Evolutionary conservation across 768 basidiomycete species (phyloP), one percentile per base, ranked within the genome.

Genomic region (Terana coerulea): DNA sequence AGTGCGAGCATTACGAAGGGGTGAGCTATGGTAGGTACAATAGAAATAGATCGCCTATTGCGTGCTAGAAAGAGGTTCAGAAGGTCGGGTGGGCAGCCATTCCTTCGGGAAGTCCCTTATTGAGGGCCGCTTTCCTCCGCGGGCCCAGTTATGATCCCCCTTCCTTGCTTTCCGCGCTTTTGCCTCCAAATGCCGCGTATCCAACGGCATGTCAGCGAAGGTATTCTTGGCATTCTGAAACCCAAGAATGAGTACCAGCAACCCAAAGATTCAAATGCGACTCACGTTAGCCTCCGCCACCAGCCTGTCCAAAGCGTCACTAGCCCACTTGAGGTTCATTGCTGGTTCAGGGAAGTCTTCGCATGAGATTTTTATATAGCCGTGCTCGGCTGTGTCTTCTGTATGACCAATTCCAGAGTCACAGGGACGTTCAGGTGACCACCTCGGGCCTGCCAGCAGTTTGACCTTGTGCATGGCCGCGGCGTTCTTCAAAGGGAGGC

Each of bases 301-400:
- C 36, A 99, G 70, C 59, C 77, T 72, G 62, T 94, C 88, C 49
- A 99, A 67, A 14, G 82, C 77, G 64, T 98, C 95, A 58, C 87
- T 88, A 34, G 88, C 91, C 88, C 92, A 95, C 68, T 95, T 95
- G 61, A 95, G 73, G 68, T 99, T 99, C 88, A 90, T 86, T 24
- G 81, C 75, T 1, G 84, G 80, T 58, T 80, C 75, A 6, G 84
- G 83, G 68, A 92, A 95, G 67, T 88, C 81, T 61, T 98, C 95
- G 63, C 90, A 93, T 0, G 88, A 78, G 54, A 98, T 88, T 72
- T 94, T 94, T 68, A 99, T 74, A 69, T 80, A 95, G 3, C 95
- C 95, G 51, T 91, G 79, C 46, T 76, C 73, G 65, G 75, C 80
- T 9, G 64, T 67, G 40, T 73, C 73, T 36, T 77, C 66, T 9